These are phyloP conservation scores for Citeromyces nyonsensis DNA, from an alignment of 805 yeast genomes.

Conservation along the genomic window DNA sequence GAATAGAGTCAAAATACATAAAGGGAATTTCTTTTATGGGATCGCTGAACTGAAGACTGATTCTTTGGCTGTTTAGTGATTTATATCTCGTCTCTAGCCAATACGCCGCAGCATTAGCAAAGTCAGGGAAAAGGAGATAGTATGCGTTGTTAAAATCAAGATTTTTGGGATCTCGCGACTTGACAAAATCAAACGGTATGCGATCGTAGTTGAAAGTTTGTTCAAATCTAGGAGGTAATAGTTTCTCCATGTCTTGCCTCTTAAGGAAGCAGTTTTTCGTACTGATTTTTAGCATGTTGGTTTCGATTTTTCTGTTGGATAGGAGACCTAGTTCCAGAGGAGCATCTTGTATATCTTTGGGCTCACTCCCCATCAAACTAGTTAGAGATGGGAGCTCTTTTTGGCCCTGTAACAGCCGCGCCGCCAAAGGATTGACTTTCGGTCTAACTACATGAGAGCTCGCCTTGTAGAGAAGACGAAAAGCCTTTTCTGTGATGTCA, in stretches of 20 bases:
- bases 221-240: not conserved
- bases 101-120: slow-evolving; percentile 33
- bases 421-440: too few relatives aligned
- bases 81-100: slow-evolving; percentile 31
- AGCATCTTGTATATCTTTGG: too few relatives aligned
- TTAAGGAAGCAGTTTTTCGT: not conserved
- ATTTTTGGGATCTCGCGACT: slow-evolving; percentile 30
- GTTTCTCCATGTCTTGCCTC: not conserved
- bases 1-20: slow-evolving; percentile 8
- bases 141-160: slow-evolving; percentile 30
- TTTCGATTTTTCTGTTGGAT: too few relatives aligned
- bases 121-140: slow-evolving; percentile 32
- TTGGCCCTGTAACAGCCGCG: too few relatives aligned
- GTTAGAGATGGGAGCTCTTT: too few relatives aligned
- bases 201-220: not conserved
- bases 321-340: too few relatives aligned
- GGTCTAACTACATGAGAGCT: too few relatives aligned
- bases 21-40: slow-evolving; percentile 8
- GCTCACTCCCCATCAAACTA: too few relatives aligned
- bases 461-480: too few relatives aligned
- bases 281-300: slow-evolving; percentile 1
- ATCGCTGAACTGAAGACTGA: slow-evolving; percentile 28
- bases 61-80: slow-evolving; percentile 31
- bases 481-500: too few relatives aligned
- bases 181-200: slow-evolving; percentile 20